Conservation (phyloP, 2,329 filamentous ascomycete genomes). For the Xylariaceae sp. region DNA sequence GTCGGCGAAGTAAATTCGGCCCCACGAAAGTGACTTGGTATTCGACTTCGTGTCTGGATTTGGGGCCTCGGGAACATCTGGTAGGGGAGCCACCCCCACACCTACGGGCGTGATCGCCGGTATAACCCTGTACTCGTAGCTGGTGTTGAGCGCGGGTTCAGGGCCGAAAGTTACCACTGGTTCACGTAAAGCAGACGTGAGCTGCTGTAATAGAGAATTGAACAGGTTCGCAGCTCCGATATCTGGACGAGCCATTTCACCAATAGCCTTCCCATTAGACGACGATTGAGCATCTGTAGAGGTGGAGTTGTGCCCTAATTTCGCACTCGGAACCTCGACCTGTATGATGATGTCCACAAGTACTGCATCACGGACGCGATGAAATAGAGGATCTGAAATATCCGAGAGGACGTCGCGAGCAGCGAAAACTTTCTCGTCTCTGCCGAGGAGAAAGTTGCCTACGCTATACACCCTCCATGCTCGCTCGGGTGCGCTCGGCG, state of each 20-base stretch:
- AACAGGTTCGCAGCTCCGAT: conserved; percentile 31
- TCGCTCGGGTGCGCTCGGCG: conserved; percentile 38
- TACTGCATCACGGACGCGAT: conserved; percentile 66
- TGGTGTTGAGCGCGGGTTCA: conserved; percentile 30
- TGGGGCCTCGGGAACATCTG: conserved; percentile 57
- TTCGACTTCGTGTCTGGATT: conserved; percentile 37
- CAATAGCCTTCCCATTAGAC: conserved; percentile 28
- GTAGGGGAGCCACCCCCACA: conserved; percentile 63
- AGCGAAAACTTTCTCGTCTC: conserved; percentile 82
- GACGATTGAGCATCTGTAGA: conserved; percentile 28
- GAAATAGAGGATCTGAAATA: conserved; percentile 79
- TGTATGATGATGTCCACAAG: conserved; percentile 72
- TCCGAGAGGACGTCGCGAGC: conserved; percentile 70
- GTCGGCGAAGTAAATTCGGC: conserved; percentile 65
- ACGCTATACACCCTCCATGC: conserved; percentile 73
- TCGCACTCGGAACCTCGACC: conserved; percentile 28
- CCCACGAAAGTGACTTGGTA: conserved; percentile 59
- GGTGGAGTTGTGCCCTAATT: conserved; percentile 23
- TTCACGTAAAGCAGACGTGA: conserved; percentile 49
- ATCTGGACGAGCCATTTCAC: conserved; percentile 23
- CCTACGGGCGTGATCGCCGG: conserved; percentile 52
- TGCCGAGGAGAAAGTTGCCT: conserved; percentile 74
- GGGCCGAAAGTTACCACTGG: conserved; percentile 38
- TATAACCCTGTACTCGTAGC: conserved; percentile 44
- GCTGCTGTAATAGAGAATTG: conserved; percentile 42